These are phyloP conservation scores for Kuraishia cidri DNA, from an alignment of 805 yeast species.

Conservation along the genomic window DNA sequence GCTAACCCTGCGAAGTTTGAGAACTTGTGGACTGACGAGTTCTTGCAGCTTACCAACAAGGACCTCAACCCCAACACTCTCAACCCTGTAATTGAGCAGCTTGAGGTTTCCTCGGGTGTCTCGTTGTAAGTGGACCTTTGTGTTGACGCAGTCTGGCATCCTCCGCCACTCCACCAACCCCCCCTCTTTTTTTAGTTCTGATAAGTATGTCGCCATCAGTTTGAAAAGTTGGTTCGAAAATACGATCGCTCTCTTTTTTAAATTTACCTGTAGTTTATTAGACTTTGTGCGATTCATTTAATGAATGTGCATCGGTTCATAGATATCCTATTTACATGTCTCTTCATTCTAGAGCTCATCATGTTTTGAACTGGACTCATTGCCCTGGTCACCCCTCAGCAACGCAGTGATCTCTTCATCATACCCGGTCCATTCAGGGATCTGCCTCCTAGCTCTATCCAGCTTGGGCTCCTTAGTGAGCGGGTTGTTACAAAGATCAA, in stretches of 20 bases:
- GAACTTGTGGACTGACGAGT: constrained; percentile 86
- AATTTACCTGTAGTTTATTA: too few relatives aligned
- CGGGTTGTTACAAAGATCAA: constrained; percentile 82
- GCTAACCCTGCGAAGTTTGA: constrained; percentile 30
- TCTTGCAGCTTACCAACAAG: constrained; percentile 51
- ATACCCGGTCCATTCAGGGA: constrained; percentile 71
- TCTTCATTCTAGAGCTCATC: not conserved
- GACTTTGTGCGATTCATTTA: too few relatives aligned
- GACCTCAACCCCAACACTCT: constrained; percentile 62
- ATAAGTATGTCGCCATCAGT: too few relatives aligned
- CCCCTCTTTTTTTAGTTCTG: too few relatives aligned
- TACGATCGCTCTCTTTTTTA: too few relatives aligned
- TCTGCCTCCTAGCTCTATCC: constrained; percentile 64
- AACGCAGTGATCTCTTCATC: constrained; percentile 52
- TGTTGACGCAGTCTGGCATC: too few relatives aligned
- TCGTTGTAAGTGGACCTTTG: too few relatives aligned
- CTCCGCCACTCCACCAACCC: too few relatives aligned
- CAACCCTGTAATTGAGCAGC: constrained; percentile 52
- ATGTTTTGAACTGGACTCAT: too few relatives aligned
- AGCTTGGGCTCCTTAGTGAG: constrained; percentile 72
- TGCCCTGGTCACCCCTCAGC: too few relatives aligned
- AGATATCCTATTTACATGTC: not conserved
- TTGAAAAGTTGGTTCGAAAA: too few relatives aligned
- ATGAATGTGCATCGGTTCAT: too few relatives aligned
- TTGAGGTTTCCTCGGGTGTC: constrained; percentile 49